phyloP scores from a whole-genome alignment of 129 eudicot genomes.

The Artemisia argyi region DNA sequence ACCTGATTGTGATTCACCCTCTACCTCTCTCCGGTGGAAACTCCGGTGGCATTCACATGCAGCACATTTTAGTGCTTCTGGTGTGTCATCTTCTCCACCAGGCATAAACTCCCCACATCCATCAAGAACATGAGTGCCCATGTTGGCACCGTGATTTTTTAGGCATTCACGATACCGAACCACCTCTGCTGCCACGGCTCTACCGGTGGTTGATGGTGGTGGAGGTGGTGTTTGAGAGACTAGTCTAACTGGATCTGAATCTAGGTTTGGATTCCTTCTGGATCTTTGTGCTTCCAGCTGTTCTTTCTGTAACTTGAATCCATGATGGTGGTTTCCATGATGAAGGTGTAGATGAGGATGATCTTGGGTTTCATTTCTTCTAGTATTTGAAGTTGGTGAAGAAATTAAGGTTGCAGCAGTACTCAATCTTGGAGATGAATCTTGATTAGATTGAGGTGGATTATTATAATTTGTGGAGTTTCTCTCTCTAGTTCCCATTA shows the following conservation, averaged over 20 bases:
- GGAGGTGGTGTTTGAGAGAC: slow-evolving; percentile 27
- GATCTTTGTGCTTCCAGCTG: slow-evolving; percentile 21
- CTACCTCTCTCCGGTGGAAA: slow-evolving; percentile 72
- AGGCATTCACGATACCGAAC: slow-evolving; percentile 65
- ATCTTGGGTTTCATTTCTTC: slow-evolving; percentile 27
- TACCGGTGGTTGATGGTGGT: slow-evolving; percentile 15
- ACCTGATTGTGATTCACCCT: slow-evolving; percentile 37
- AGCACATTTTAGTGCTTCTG: slow-evolving; percentile 68
- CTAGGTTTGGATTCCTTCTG: slow-evolving; percentile 30
- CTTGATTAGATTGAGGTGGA: slow-evolving; percentile 42
- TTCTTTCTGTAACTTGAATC: slow-evolving; percentile 30
- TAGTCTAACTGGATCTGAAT: slow-evolving; percentile 45
- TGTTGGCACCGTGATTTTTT: slow-evolving; percentile 73
- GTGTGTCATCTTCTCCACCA: slow-evolving; percentile 61
- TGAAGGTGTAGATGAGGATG: slow-evolving; percentile 32
- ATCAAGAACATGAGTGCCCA: slow-evolving; percentile 67
- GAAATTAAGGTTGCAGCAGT: slow-evolving; percentile 14
- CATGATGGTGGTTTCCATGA: slow-evolving; percentile 28
- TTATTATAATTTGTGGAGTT: slow-evolving; percentile 33
- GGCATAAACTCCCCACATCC: slow-evolving; percentile 98
- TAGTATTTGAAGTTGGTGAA: slow-evolving; percentile 20
- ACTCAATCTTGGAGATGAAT: slow-evolving; percentile 40
- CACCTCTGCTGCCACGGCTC: slow-evolving; percentile 5
- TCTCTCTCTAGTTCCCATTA: slow-evolving; percentile 54
- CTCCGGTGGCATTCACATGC: slow-evolving; percentile 93